Evolutionary conservation across 2,329 filamentous ascomycete species (phyloP).

Genomic region (Phoma herbarum): DNA sequence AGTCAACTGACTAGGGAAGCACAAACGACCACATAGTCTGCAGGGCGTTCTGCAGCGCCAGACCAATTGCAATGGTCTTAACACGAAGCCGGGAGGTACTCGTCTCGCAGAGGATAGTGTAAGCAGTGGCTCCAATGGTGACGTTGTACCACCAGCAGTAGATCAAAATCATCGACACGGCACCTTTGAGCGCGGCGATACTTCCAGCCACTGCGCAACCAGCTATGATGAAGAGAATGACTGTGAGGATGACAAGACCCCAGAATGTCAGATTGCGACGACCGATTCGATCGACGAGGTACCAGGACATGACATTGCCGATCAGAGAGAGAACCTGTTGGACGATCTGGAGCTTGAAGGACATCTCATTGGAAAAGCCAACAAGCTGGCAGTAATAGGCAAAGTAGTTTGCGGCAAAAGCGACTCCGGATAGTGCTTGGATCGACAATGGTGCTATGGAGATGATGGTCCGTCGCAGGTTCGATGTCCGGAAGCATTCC

Average conservation of each 20-base stretch:
- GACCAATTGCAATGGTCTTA: slow-evolving; percentile 75
- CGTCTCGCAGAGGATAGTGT: slow-evolving; percentile 84
- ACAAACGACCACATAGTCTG: slow-evolving; percentile 62
- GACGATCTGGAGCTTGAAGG: slow-evolving; percentile 57
- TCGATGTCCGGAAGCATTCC: slow-evolving; percentile 81
- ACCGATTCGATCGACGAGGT: slow-evolving; percentile 77
- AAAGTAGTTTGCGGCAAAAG: slow-evolving; percentile 37
- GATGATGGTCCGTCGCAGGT: slow-evolving; percentile 78
- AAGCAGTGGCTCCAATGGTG: slow-evolving; percentile 85
- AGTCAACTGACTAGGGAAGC: slow-evolving; percentile 78
- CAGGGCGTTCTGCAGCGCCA: slow-evolving; percentile 73
- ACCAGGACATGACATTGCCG: slow-evolving; percentile 77
- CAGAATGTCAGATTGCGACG: slow-evolving; percentile 77
- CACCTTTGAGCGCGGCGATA: slow-evolving; percentile 54
- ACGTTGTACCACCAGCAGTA: slow-evolving; percentile 76
- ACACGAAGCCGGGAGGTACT: slow-evolving; percentile 82
- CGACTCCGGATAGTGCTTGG: slow-evolving; percentile 48
- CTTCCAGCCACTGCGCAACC: slow-evolving; percentile 60
- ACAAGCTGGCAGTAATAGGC: slow-evolving; percentile 57
- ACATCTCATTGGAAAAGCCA: slow-evolving; percentile 37
- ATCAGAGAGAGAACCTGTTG: slow-evolving; percentile 63
- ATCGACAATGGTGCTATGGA: slow-evolving; percentile 58
- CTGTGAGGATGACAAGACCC: slow-evolving; percentile 67
- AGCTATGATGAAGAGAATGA: slow-evolving; percentile 79
- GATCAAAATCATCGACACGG: slow-evolving; percentile 31